Base-by-base conservation (phyloP, 805 yeast species). In the Pichia exigua region DNA sequence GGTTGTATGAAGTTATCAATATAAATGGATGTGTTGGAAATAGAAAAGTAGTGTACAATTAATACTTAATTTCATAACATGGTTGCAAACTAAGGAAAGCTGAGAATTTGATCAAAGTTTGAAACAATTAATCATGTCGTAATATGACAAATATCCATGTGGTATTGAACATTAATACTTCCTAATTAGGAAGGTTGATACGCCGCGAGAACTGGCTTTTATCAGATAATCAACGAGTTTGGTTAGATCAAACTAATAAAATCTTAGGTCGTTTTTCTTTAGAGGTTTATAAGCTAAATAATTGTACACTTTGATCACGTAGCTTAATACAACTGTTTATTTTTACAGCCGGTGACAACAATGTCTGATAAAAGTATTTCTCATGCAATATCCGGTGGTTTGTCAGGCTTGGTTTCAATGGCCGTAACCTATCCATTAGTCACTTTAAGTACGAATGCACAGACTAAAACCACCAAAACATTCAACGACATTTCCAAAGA, bases 311-410 rank as follows among this genome's bases (percentile, higher is more conserved):
- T 24, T 24, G 26, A 5, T 24, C 7, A 24, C 26, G n/a, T n/a
- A n/a, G n/a, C n/a, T n/a, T n/a, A n/a, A n/a, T n/a, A n/a, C n/a
- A n/a, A n/a, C n/a, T n/a, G n/a, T n/a, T n/a, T n/a, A n/a, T n/a
- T n/a, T n/a, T n/a, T n/a, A n/a, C n/a, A n/a, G n/a, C n/a, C n/a
- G n/a, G n/a, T n/a, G n/a, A n/a, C 17, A 18, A 32, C 45, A 18
- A 51, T 47, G 48, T 78, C 78, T 2, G 51, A 44, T 6, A 51
- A 47, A 18, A 51, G 46, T 56, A 61, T 87, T 39, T 89, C 94
- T 15, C 97, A 91, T 64, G 97, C 97, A n/a, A 67, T 91, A 12
- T 86, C 96, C 7, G 98, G 97, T 12, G 96, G 96, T 38, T 84
- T 91, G 8, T 96, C 96, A 27, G 97, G 97, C 15, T 90, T 92